Evolutionary conservation across 2,329 filamentous ascomycete genomes (phyloP).

Genomic region (Emergomyces orientalis): DNA sequence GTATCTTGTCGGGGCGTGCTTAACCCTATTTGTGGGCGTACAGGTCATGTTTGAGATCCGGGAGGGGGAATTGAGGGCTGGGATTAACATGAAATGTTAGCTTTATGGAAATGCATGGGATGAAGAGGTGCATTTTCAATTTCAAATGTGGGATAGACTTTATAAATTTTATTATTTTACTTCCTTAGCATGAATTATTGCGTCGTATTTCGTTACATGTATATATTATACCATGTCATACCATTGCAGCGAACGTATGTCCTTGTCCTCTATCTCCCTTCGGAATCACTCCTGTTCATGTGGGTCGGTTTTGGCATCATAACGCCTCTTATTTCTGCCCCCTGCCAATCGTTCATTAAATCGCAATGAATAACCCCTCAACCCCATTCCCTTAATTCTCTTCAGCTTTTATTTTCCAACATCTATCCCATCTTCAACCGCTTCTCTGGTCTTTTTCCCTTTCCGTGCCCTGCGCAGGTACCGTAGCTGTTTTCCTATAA

Average conservation of each 20-base stretch:
- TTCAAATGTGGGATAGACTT: not conserved
- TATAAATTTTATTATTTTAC: not conserved
- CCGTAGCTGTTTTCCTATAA: too few relatives aligned
- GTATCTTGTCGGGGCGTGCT: constrained; percentile 64
- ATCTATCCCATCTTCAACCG: not conserved
- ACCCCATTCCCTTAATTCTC: not conserved
- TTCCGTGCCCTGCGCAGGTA: not conserved
- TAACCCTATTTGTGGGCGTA: constrained; percentile 69
- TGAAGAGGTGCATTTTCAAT: not conserved
- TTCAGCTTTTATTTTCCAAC: not conserved
- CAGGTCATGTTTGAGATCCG: constrained; percentile 97
- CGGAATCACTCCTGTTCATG: not conserved
- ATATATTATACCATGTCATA: not conserved
- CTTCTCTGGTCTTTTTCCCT: not conserved
- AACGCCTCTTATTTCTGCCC: not conserved
- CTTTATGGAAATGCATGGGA: not conserved
- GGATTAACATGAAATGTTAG: constrained; percentile 74
- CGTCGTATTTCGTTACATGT: not conserved
- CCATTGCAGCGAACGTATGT: not conserved
- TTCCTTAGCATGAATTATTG: not conserved
- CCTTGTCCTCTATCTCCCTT: not conserved
- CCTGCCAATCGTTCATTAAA: not conserved
- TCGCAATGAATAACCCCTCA: not conserved
- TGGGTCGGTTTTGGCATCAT: not conserved
- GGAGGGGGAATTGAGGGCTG: constrained; percentile 71